Evolutionary conservation across 352 stramenopile genomes (phyloP).

Genomic region (Phytophthora lateralis): DNA sequence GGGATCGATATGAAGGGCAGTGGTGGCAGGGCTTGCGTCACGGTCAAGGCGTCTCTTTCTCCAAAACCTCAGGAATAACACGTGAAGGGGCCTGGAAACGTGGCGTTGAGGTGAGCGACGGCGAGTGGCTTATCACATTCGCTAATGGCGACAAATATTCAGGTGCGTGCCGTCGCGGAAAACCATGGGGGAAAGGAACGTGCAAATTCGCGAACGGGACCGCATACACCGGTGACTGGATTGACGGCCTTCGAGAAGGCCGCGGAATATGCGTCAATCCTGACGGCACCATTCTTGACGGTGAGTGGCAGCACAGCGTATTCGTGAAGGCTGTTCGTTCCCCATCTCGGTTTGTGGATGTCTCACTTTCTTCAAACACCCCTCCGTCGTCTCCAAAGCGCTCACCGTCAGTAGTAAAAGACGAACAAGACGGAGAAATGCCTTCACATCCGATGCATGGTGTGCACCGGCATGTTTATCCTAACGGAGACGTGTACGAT

Average conservation of each 20-base stretch:
- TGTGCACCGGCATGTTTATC: conserved; percentile 48
- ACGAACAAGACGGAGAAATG: conserved; percentile 6
- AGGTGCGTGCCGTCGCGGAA: conserved; percentile 57
- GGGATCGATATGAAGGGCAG: conserved; percentile 70
- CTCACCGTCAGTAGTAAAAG: not conserved
- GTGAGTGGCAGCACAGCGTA: conserved; percentile 76
- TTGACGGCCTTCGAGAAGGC: conserved; percentile 82
- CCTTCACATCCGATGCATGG: conserved; percentile 38
- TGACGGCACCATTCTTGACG: conserved; percentile 69
- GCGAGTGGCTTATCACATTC: conserved; percentile 73
- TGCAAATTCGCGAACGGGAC: conserved; percentile 92
- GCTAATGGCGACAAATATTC: conserved; percentile 82
- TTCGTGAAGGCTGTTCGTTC: conserved; percentile 54
- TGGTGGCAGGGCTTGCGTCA: conserved; percentile 80
- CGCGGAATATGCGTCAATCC: conserved; percentile 67
- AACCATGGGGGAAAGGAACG: conserved; percentile 78
- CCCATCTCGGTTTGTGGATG: conserved; percentile 64
- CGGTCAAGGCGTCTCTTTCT: conserved; percentile 64
- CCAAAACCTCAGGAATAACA: conserved; percentile 57
- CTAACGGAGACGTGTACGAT: conserved; percentile 78
- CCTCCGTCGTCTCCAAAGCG: conserved; percentile 7
- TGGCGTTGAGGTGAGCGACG: conserved; percentile 55
- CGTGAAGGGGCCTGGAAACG: conserved; percentile 77
- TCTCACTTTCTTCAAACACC: conserved; percentile 42
- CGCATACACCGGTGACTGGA: conserved; percentile 88